These are phyloP conservation scores for Yamadazyma epiphylla DNA, from an alignment of 1,139 yeast genomes.

Conservation along the genomic window DNA sequence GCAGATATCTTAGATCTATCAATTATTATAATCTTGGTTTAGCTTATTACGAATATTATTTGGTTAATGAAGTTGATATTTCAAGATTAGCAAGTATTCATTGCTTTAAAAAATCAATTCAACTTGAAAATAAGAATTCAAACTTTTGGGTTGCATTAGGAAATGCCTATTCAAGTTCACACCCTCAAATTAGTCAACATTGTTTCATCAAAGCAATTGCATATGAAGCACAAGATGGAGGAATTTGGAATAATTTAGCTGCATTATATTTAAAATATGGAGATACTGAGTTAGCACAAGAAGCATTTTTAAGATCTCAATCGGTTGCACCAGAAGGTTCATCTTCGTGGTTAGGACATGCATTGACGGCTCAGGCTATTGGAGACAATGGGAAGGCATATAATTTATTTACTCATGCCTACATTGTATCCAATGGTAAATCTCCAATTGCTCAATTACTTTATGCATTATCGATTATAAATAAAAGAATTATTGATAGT, in stretches of 20 bases:
- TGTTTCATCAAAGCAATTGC: slow-evolving; percentile 82
- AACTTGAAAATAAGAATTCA: slow-evolving; percentile 63
- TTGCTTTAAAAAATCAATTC: slow-evolving; percentile 63
- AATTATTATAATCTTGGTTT: slow-evolving; percentile 70
- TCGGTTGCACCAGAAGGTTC: slow-evolving; percentile 77
- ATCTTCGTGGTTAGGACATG: slow-evolving; percentile 87
- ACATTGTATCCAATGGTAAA: slow-evolving; percentile 68
- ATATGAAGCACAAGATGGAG: slow-evolving; percentile 63
- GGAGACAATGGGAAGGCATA: slow-evolving; percentile 54
- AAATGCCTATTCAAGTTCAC: slow-evolving; percentile 53
- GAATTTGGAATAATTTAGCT: slow-evolving; percentile 81
- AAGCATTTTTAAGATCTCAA: slow-evolving; percentile 72
- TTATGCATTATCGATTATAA: slow-evolving; percentile 60
- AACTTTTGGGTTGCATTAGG: slow-evolving; percentile 86
- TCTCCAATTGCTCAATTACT: slow-evolving; percentile 69
- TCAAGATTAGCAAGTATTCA: slow-evolving; percentile 49
- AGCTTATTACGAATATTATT: slow-evolving; percentile 50
- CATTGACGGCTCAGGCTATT: slow-evolving; percentile 57
- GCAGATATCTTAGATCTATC: slow-evolving; percentile 55
- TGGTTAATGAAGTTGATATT: slow-evolving; percentile 21
- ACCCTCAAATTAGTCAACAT: slow-evolving; percentile 81
- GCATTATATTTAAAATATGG: slow-evolving; percentile 66
- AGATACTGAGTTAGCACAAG: slow-evolving; percentile 69
- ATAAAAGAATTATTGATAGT: slow-evolving; percentile 33
- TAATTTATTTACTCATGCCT: slow-evolving; percentile 71